Conservation (phyloP, 495 filamentous ascomycete genomes). For the Penicillium robsamsonii region DNA sequence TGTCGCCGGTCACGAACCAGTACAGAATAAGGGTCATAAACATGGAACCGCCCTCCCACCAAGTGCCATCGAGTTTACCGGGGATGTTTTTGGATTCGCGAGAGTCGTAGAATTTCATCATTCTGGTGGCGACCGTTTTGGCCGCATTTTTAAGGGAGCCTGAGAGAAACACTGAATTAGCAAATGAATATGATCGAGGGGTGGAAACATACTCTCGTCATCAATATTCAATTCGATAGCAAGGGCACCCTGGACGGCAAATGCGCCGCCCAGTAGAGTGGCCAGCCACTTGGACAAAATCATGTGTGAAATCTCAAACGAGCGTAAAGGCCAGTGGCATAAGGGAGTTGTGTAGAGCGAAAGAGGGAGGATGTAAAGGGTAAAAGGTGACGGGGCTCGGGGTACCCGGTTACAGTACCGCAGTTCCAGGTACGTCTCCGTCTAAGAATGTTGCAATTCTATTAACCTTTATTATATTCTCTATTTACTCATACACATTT, state of each 20-base stretch:
- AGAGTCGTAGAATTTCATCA: slow-evolving; percentile 65
- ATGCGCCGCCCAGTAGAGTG: slow-evolving; percentile 27
- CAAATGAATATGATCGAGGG: not conserved
- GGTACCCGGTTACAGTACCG: slow-evolving; percentile 10
- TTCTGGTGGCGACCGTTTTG: slow-evolving; percentile 58
- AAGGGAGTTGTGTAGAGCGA: not conserved
- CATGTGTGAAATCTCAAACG: slow-evolving; percentile 22
- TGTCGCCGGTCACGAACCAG: slow-evolving; percentile 73
- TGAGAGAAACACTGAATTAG: slow-evolving; percentile 19
- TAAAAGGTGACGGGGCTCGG: slow-evolving; percentile 8
- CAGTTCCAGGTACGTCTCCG: slow-evolving; percentile 5
- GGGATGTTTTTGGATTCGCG: slow-evolving; percentile 59
- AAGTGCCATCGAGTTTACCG: slow-evolving; percentile 63
- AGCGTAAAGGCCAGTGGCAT: slow-evolving; percentile 17
- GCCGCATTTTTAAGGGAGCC: slow-evolving; percentile 62
- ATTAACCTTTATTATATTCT: not conserved
- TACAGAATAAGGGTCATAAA: slow-evolving; percentile 76
- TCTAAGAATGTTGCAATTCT: slow-evolving; percentile 9
- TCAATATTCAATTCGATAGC: slow-evolving; percentile 35
- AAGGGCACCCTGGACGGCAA: slow-evolving; percentile 28
- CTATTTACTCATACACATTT: not conserved
- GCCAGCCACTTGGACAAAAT: slow-evolving; percentile 24
- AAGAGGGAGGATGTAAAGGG: not conserved
- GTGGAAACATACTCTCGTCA: slow-evolving; percentile 30
- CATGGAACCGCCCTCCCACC: slow-evolving; percentile 77